phyloP scores from a whole-genome alignment of 2,329 filamentous ascomycete genomes.

The Ophiostoma novo-ulmi region DNA sequence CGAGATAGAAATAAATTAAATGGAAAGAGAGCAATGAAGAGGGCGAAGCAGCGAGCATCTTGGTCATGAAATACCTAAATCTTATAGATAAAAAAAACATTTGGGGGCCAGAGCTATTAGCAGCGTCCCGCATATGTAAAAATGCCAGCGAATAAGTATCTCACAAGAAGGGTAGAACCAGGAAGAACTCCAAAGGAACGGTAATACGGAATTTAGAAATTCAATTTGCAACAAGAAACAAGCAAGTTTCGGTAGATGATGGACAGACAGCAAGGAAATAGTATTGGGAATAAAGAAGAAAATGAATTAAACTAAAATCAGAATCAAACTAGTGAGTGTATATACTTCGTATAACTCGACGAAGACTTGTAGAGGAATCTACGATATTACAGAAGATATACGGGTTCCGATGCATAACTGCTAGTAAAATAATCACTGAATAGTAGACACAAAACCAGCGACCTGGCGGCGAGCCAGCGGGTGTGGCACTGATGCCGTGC shows the following conservation, averaged over 20 bases:
- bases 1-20: not conserved
- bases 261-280: not conserved
- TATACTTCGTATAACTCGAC: not conserved
- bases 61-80: not conserved
- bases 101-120: slow-evolving; percentile 10
- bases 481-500: not conserved
- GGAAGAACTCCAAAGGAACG: not conserved
- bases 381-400: not conserved
- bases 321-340: not conserved
- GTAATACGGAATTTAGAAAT: not conserved
- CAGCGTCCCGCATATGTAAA: slow-evolving; percentile 10
- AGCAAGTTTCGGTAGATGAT: no score
- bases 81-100: not conserved
- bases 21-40: not conserved
- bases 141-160: slow-evolving; percentile 2
- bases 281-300: not conserved
- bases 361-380: not conserved
- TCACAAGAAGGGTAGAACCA: not conserved
- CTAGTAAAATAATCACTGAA: not conserved
- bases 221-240: no score
- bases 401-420: no score
- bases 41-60: not conserved
- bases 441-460: not conserved
- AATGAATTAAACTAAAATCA: not conserved
- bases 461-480: not conserved